phyloP scores from a whole-genome alignment of 1,139 yeast genomes.

The Candida mesenterica region DNA sequence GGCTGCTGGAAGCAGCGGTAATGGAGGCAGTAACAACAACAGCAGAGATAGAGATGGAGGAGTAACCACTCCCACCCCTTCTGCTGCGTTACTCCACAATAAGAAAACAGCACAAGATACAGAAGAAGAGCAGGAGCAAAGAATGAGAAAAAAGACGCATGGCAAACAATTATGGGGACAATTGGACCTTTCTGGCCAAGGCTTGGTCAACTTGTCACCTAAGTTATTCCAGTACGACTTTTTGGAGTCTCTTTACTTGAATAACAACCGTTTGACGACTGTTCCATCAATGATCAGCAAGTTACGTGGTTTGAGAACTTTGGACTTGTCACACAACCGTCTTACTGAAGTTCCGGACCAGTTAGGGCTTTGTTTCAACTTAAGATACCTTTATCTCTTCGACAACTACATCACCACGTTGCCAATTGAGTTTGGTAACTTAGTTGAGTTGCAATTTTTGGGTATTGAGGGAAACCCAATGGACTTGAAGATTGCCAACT shows the following conservation, averaged over 20 bases:
- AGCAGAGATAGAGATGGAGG: slow-evolving; percentile 12
- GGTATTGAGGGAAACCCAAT: slow-evolving; percentile 95
- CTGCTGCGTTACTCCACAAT: slow-evolving; percentile 54
- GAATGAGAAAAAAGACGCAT: slow-evolving; percentile 66
- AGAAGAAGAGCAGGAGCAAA: slow-evolving; percentile 77
- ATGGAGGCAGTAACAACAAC: slow-evolving; percentile 6
- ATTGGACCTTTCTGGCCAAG: slow-evolving; percentile 88
- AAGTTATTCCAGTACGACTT: slow-evolving; percentile 80
- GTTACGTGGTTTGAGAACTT: slow-evolving; percentile 71
- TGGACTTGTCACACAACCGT: slow-evolving; percentile 81
- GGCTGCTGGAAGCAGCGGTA: slow-evolving; percentile 16
- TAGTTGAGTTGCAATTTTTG: slow-evolving; percentile 79
- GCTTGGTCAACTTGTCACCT: slow-evolving; percentile 65
- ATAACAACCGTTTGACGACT: slow-evolving; percentile 72
- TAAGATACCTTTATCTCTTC: slow-evolving; percentile 80
- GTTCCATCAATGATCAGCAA: slow-evolving; percentile 72
- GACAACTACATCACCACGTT: slow-evolving; percentile 76
- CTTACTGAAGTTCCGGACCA: slow-evolving; percentile 74
- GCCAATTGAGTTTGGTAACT: slow-evolving; percentile 83
- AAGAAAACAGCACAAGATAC: slow-evolving; percentile 54
- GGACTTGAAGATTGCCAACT: slow-evolving; percentile 60
- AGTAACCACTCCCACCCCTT: slow-evolving; percentile 30
- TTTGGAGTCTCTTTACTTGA: slow-evolving; percentile 80
- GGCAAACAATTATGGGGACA: slow-evolving; percentile 92
- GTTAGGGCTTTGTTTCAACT: slow-evolving; percentile 76